Base-by-base conservation (phyloP, 2,329 filamentous ascomycete species). In the Fusarium verticillioides region DNA sequence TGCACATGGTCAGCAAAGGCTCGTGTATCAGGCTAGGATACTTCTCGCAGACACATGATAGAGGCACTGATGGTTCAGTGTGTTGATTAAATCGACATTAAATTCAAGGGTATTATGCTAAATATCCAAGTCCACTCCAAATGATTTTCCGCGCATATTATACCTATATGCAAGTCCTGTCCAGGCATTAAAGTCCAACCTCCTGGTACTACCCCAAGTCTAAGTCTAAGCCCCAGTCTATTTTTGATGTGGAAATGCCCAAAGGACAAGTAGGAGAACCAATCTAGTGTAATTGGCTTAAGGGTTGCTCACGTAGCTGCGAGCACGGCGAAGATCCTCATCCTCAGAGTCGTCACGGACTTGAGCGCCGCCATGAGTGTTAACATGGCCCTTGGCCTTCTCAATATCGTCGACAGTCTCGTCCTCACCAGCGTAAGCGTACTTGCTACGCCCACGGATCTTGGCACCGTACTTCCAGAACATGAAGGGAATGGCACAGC, bases 401-500 rank as follows among this genome's bases (percentile, higher is more conserved):
- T 86, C 84, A 4, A 82, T 74, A 26, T 85, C 83, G 12, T 76
- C 77, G 42, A 63, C 80, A 30, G 72, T 69, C 37, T 81, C 76
- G 23, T 90, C 88, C 9, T 89, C 88, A 2, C 87, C 88, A n/a
- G 82, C 83, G 70, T 94, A 97, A 0, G 94, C 94, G 79, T 90
- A 97, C 81, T 89, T 92, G 77, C 91, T 93, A 66, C 87, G 85
- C 62, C 84, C 85, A 9, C 94, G 87, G 74, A 97, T 97, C 9
- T 81, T 80, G 21, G 90, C 93, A 7, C 94, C 94, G 75, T 89
- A 94, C 78, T 85, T 90, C 86, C 92, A 97, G 83, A 97, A 97
- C 32, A 94, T 81, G 80, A 92, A 97, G 0, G 94, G 94, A 74
- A 97, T 97, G 1, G 86, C 89, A 80, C 94, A 97, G 84, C 94